Base-by-base conservation (phyloP, 2,329 filamentous ascomycete species). In the Clonostachys byssicola region DNA sequence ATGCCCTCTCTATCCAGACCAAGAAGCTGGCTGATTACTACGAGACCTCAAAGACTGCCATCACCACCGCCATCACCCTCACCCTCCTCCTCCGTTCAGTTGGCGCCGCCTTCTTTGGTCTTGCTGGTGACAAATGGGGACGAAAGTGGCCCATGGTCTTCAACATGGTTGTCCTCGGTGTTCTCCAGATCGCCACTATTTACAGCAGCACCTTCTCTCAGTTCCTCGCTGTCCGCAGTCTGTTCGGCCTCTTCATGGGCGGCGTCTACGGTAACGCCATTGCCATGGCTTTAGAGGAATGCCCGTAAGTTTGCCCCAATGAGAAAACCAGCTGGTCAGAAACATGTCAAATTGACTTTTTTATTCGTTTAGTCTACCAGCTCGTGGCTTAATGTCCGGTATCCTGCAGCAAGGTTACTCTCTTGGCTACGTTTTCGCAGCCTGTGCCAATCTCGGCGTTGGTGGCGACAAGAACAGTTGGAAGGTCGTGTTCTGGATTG, bases 331-430 rank as follows among this genome's bases (percentile, higher is more conserved):
- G 23, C n/a, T 44, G 16, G 16, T 33, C 20, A 46, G 49, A 17
- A 52, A 47, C 5, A 12, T 5, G 6, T 42, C 13, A 18, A 18
- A 39, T 39, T 39, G 36, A n/a, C 14, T 39, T n/a, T 13, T n/a
- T 5, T 39, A 10, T 54, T 55, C 47, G 17, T 20, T 56, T 52
- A 77, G 76, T 47, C 65, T 71, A 42, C 81, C 88, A 48, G 84
- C 88, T 8, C 78, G 89, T 61, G 89, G 89, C 55, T 72, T 94
- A 36, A 88, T 94, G 79, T 89, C 85, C 13, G 89, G 89, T 46
- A 87, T 94, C 44, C 68, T 92, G 16, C 89, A 94, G 58, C 88
- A 91, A 64, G 89, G 89, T 3, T 92, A 91, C 61, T 86, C 86
- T 0, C 78, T 91, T 52, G 89, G 89, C 34, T 92, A 92, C 59